Evolutionary conservation across 257 asterid species (phyloP).

Genomic region (Solanum sitiens): DNA sequence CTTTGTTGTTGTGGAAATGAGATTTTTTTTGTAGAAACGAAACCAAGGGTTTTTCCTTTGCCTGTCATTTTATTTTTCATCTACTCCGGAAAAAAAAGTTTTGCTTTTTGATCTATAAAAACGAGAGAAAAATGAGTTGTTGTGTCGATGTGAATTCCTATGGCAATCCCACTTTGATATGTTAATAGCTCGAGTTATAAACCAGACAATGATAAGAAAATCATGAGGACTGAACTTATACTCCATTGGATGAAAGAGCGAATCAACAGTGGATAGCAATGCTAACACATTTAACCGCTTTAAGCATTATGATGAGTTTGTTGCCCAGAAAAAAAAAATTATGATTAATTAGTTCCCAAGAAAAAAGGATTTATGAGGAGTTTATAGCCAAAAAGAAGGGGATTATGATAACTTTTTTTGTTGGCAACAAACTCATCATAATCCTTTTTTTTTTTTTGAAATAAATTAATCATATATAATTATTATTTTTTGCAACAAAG

Average conservation of each 20-base stretch:
- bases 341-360: too few relatives aligned
- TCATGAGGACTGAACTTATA: constrained; percentile 14
- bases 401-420: neutral
- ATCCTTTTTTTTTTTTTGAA: too few relatives aligned
- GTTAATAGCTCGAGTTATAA: neutral
- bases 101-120: too few relatives aligned
- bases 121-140: neutral
- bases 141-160: neutral
- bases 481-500: too few relatives aligned
- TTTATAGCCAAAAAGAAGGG: neutral
- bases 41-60: neutral
- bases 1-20: too few relatives aligned
- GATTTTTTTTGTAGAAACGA: neutral
- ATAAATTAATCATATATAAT: too few relatives aligned
- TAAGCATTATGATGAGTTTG: neutral
- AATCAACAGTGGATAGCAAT: constrained; percentile 16
- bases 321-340: too few relatives aligned
- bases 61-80: neutral
- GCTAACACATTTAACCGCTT: neutral
- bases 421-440: too few relatives aligned
- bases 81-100: too few relatives aligned
- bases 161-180: neutral
- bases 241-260: constrained; percentile 22
- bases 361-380: neutral
- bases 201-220: neutral